A percentile compares a stretch with the other conserved stretches of the same genome.
These are phyloP conservation scores for Iris pallida DNA, from an alignment of 116 monocot genomes.

Conservation along the genomic window DNA sequence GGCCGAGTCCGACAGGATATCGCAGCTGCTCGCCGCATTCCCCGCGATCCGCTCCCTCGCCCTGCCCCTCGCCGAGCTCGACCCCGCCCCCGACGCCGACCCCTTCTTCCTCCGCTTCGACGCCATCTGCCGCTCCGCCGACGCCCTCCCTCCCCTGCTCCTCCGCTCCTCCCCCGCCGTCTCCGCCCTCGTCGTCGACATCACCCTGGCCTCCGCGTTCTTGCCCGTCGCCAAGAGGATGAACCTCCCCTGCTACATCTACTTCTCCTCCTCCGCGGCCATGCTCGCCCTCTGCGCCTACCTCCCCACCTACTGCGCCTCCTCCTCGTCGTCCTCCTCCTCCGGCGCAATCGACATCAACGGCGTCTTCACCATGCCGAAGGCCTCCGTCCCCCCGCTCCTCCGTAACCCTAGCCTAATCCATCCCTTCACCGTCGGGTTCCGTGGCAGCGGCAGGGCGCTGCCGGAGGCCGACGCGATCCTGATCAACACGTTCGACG, in stretches of 20 bases:
- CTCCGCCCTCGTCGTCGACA: too few species aligned
- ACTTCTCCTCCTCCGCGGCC: too few species aligned
- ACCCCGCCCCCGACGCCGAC: constrained; percentile 9
- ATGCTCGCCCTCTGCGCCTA: too few species aligned
- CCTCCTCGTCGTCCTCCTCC: too few species aligned
- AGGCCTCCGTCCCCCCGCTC: constrained; percentile 12
- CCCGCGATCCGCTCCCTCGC: constrained; percentile 8
- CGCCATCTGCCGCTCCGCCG: constrained; percentile 19
- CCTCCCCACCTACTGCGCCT: too few species aligned
- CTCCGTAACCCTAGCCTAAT: constrained; percentile 32
- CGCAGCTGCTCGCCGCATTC: constrained; percentile 26
- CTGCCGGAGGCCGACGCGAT: constrained; percentile 21
- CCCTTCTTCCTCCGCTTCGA: constrained; percentile 38
- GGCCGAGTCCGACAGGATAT: too few species aligned
- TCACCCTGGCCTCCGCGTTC: too few species aligned
- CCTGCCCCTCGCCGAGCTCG: constrained; percentile 3
- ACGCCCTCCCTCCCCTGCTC: too few species aligned
- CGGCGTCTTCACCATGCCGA: constrained; percentile 21
- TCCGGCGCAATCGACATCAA: too few species aligned
- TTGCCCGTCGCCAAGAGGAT: too few species aligned
- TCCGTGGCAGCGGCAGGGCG: constrained; percentile 20
- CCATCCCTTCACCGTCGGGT: constrained; percentile 31
- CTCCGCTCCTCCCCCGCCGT: too few species aligned
- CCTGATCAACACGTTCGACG: constrained; percentile 43
- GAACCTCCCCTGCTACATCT: too few species aligned